Evolutionary conservation across 2,329 filamentous ascomycete genomes (phyloP).

Genomic region (Clarireedia paspali): DNA sequence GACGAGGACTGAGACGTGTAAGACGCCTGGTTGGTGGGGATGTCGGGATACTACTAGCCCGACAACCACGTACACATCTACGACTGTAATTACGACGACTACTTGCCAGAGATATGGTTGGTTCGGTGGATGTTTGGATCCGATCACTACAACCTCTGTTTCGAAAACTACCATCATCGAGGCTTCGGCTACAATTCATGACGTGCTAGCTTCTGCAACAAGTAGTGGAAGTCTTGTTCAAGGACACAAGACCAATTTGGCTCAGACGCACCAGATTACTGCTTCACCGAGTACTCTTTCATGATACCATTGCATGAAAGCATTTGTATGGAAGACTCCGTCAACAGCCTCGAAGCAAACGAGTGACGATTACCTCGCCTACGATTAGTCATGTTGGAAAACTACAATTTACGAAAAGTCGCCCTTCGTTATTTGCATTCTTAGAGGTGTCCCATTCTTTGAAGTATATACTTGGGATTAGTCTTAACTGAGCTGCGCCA

Average conservation of each 20-base stretch:
- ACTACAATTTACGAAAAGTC: too few relatives aligned
- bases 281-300: background rate
- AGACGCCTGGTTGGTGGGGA: conserved; percentile 74
- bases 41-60: conserved; percentile 34
- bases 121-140: conserved; percentile 7
- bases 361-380: too few relatives aligned
- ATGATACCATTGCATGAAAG: background rate
- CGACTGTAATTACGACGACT: conserved; percentile 6
- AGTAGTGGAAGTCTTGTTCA: background rate
- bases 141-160: background rate
- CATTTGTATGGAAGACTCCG: too few relatives aligned
- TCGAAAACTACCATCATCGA: conserved; percentile 8
- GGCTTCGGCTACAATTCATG: background rate
- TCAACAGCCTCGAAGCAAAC: too few relatives aligned
- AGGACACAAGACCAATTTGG: background rate
- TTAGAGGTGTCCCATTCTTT: too few relatives aligned
- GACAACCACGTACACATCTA: conserved; percentile 27
- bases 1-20: conserved; percentile 72
- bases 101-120: conserved; percentile 14
- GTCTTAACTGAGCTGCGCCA: too few relatives aligned
- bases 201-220: background rate
- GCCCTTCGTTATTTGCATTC: too few relatives aligned
- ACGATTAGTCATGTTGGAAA: too few relatives aligned
- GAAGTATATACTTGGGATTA: too few relatives aligned
- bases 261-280: conserved; percentile 1